Conservation (phyloP, 257 asterid species). For the Sherardia arvensis region DNA sequence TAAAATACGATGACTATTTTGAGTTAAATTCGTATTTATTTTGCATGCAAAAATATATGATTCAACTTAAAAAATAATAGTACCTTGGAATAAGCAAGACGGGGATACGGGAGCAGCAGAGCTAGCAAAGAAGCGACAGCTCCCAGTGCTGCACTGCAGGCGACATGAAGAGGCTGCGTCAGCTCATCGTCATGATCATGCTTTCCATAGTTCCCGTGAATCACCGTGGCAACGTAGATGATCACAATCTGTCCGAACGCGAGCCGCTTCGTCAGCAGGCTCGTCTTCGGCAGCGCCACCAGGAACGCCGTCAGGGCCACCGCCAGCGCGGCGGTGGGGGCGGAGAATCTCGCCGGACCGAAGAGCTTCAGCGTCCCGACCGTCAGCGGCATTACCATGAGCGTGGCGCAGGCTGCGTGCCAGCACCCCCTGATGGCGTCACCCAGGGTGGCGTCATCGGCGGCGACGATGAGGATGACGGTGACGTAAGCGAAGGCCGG, state of each 20-base stretch:
- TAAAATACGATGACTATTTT: no score
- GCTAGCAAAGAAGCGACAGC: slow-evolving; percentile 47
- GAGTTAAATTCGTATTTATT: no score
- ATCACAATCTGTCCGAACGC: slow-evolving; percentile 67
- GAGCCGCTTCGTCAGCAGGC: slow-evolving; percentile 38
- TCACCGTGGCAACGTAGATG: slow-evolving; percentile 27
- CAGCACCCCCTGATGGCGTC: slow-evolving; percentile 48
- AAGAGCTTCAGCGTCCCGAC: slow-evolving; percentile 24
- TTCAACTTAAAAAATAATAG: no score
- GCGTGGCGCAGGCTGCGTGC: slow-evolving; percentile 44
- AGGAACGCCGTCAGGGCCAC: slow-evolving; percentile 31
- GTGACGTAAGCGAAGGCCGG: slow-evolving; percentile 54
- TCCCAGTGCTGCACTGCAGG: slow-evolving; percentile 42
- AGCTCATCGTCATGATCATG: neutral
- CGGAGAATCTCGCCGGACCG: slow-evolving; percentile 16
- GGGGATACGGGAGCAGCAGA: slow-evolving; percentile 42
- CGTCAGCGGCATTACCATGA: slow-evolving; percentile 44
- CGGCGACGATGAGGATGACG: slow-evolving; percentile 28
- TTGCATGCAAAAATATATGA: neutral
- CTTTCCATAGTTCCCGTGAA: slow-evolving; percentile 12
- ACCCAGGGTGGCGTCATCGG: slow-evolving; percentile 47
- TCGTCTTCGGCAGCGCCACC: slow-evolving; percentile 48
- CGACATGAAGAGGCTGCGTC: slow-evolving; percentile 45
- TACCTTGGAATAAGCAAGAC: slow-evolving; percentile 41
- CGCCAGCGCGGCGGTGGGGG: slow-evolving; percentile 21